phyloP scores from a whole-genome alignment of 2,329 filamentous ascomycete genomes.

The Fusarium gaditjirri region DNA sequence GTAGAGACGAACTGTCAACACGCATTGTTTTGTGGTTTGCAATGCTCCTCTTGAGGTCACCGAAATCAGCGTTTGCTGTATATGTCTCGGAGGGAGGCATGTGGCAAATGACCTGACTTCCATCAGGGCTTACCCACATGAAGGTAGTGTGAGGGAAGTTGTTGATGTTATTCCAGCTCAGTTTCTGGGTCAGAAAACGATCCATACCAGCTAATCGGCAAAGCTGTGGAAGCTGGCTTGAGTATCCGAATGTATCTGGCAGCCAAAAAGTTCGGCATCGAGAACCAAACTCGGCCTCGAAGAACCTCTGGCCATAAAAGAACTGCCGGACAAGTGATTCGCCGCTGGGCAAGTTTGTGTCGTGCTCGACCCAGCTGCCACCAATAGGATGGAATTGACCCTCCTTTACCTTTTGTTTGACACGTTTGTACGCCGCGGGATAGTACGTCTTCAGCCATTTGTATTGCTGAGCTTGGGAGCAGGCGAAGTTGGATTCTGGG shows the following conservation, averaged over 20 bases:
- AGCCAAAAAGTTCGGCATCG: constrained; percentile 95
- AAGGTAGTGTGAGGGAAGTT: constrained; percentile 99
- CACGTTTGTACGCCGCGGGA: constrained; percentile 86
- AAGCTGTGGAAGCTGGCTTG: constrained; percentile 90
- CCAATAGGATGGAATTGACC: constrained; percentile 95
- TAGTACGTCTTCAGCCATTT: constrained; percentile 96
- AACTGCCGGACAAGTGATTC: constrained; percentile 96
- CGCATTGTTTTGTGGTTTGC: constrained; percentile 96
- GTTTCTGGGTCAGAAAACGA: constrained; percentile 96
- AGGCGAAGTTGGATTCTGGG: constrained; percentile 90
- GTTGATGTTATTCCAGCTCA: constrained; percentile 99
- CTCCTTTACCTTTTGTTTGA: constrained; percentile 89
- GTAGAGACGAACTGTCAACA: constrained; percentile 86
- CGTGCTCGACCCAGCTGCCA: constrained; percentile 98
- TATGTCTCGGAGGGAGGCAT: constrained; percentile 98
- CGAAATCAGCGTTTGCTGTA: constrained; percentile 93
- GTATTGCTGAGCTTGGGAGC: constrained; percentile 95
- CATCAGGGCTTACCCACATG: constrained; percentile 96
- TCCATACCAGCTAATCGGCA: constrained; percentile 96
- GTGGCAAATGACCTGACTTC: constrained; percentile 95
- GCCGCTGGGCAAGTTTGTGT: constrained; percentile 96
- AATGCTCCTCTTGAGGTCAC: constrained; percentile 89
- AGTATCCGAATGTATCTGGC: constrained; percentile 98
- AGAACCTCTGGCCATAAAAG: constrained; percentile 93
- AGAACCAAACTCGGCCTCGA: constrained; percentile 90